A percentile compares a stretch with the other conserved stretches of the same genome.
Conservation (phyloP, 306 rosid species). For the Boehmeria nivea region DNA sequence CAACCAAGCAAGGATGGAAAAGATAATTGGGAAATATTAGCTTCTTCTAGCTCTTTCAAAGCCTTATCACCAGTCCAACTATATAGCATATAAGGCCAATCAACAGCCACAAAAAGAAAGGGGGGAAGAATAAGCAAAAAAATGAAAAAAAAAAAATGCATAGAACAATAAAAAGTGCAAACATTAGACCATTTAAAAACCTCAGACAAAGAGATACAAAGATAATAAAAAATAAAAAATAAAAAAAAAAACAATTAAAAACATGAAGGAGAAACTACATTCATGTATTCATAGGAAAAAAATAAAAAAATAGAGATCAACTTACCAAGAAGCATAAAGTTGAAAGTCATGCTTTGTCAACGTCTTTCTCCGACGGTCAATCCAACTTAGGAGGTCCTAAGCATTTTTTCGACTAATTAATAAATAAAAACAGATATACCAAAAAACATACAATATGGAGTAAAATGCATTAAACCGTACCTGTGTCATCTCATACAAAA, state of each 20-base stretch:
- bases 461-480: constrained; percentile 32
- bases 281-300: not conserved
- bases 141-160: too few relatives aligned
- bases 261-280: not conserved
- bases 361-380: constrained; percentile 50
- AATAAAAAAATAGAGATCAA: not conserved
- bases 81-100: constrained; percentile 15
- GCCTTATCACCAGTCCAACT: constrained; percentile 97
- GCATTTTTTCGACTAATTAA: constrained; percentile 17
- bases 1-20: constrained; percentile 84
- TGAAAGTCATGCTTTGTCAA: constrained; percentile 83
- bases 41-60: constrained; percentile 74
- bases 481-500: constrained; percentile 83
- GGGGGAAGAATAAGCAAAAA: too few relatives aligned
- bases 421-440: constrained; percentile 8
- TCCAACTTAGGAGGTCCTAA: constrained; percentile 89
- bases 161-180: too few relatives aligned
- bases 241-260: too few relatives aligned
- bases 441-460: constrained; percentile 12
- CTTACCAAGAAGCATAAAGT: constrained; percentile 78
- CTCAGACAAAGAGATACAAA: too few relatives aligned
- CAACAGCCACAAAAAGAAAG: constrained; percentile 1
- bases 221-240: too few relatives aligned
- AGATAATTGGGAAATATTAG: constrained; percentile 73
- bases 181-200: too few relatives aligned